These are phyloP conservation scores for Castanopsis chinensis DNA, from an alignment of 306 rosid species.

Conservation along the genomic window DNA sequence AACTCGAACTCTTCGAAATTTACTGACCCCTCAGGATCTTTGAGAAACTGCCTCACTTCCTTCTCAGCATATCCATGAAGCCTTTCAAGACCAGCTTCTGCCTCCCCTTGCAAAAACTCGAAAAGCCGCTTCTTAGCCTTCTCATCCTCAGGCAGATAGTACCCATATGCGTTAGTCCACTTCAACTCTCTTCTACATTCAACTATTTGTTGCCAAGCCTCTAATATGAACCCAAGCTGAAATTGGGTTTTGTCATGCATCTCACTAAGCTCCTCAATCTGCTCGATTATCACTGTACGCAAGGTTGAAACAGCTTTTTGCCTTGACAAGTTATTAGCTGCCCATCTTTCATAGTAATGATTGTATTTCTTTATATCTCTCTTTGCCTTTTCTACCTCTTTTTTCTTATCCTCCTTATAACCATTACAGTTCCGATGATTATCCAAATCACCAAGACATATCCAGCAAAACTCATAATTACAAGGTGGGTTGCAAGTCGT, in stretches of 20 bases:
- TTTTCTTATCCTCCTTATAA: neutral
- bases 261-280: constrained; percentile 32
- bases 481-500: constrained; percentile 44
- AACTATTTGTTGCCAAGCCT: constrained; percentile 48
- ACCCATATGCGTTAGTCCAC: constrained; percentile 60
- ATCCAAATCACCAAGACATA: constrained; percentile 33
- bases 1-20: neutral
- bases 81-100: constrained; percentile 36
- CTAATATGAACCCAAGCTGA: constrained; percentile 34
- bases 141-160: constrained; percentile 33
- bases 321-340: constrained; percentile 33
- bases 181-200: constrained; percentile 51
- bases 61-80: constrained; percentile 27
- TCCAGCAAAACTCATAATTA: constrained; percentile 42
- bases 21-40: neutral
- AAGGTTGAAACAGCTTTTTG: constrained; percentile 24
- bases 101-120: constrained; percentile 29
- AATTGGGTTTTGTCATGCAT: constrained; percentile 24
- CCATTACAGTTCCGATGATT: constrained; percentile 28
- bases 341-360: constrained; percentile 44
- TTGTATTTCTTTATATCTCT: constrained; percentile 27
- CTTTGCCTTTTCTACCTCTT: constrained; percentile 21
- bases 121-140: constrained; percentile 23
- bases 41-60: constrained; percentile 6
- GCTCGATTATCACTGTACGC: constrained; percentile 2